Evolutionary conservation across 176 grass and related monocot species (phyloP).

Genomic region (Ananas comosus): DNA sequence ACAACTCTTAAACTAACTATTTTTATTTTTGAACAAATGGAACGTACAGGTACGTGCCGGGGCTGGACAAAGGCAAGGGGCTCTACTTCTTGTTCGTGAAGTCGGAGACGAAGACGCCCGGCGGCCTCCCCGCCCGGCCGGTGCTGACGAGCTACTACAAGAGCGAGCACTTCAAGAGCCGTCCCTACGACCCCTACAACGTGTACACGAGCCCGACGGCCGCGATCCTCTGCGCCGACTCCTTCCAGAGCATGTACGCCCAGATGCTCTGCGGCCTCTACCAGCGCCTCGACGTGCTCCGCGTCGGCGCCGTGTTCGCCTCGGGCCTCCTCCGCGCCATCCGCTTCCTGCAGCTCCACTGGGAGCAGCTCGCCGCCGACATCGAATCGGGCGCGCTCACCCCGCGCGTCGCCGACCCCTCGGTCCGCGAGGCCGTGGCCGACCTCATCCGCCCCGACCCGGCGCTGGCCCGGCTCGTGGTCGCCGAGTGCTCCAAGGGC

Average conservation of each 20-base stretch:
- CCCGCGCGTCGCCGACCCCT: slow-evolving; percentile 47
- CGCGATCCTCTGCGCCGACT: slow-evolving; percentile 84
- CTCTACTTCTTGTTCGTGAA: slow-evolving; percentile 97
- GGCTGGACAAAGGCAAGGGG: slow-evolving; percentile 82
- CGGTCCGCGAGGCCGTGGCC: slow-evolving; percentile 58
- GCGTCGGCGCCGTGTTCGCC: slow-evolving; percentile 92
- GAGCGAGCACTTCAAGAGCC: slow-evolving; percentile 84
- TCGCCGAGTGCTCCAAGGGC: slow-evolving; percentile 46
- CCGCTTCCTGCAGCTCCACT: slow-evolving; percentile 91
- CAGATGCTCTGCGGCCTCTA: slow-evolving; percentile 92
- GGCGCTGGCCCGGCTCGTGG: slow-evolving; percentile 49
- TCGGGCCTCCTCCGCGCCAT: slow-evolving; percentile 91
- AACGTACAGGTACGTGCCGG: slow-evolving; percentile 62
- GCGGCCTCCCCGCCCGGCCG: slow-evolving; percentile 69
- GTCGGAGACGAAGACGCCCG: slow-evolving; percentile 81
- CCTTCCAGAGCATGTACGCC: slow-evolving; percentile 98
- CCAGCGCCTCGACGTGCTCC: slow-evolving; percentile 81
- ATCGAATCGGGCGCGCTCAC: slow-evolving; percentile 47
- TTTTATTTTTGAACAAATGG: not conserved
- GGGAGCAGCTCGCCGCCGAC: slow-evolving; percentile 60
- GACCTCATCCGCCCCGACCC: slow-evolving; percentile 48
- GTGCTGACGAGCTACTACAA: slow-evolving; percentile 99
- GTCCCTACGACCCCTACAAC: slow-evolving; percentile 69
- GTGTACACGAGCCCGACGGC: slow-evolving; percentile 86
- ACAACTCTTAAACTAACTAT: not conserved